Conservation (phyloP, 129 eudicot species). For the Logfia minima region DNA sequence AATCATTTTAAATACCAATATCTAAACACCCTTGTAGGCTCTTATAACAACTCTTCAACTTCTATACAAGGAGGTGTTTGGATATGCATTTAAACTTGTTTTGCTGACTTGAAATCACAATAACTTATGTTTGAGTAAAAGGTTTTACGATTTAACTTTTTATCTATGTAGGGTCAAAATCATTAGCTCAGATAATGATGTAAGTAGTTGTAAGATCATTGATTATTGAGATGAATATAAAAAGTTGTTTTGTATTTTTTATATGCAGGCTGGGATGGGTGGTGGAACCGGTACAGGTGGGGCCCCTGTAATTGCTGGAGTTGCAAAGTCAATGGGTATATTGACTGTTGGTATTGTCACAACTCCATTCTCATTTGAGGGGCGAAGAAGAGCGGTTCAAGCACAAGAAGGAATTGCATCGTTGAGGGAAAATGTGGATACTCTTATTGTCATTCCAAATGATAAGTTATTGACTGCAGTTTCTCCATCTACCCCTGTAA, state of each 20-base stretch:
- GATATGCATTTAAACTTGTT: background rate
- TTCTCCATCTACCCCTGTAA: slow-evolving; percentile 88
- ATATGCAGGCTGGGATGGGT: slow-evolving; percentile 97
- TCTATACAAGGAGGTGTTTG: no score
- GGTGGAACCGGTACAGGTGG: slow-evolving; percentile 99
- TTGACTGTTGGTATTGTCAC: slow-evolving; percentile 95
- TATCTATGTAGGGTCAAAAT: background rate
- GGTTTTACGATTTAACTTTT: background rate
- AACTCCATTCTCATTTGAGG: slow-evolving; percentile 92
- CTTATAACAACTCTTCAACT: no score
- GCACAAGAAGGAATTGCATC: slow-evolving; percentile 99
- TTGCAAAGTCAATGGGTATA: slow-evolving; percentile 90
- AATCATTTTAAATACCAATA: no score
- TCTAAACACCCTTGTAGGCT: no score
- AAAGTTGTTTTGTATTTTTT: background rate
- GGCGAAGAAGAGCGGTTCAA: slow-evolving; percentile 85
- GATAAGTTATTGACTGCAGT: slow-evolving; percentile 92
- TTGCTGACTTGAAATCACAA: background rate
- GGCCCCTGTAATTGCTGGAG: slow-evolving; percentile 91
- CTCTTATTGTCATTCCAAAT: slow-evolving; percentile 89
- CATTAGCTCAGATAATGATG: background rate
- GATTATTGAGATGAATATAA: background rate
- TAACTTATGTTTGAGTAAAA: background rate
- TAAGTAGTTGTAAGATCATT: background rate
- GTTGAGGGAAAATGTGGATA: slow-evolving; percentile 90